Evolutionary conservation across 192 early-diverging fungal species (phyloP).

Genomic region (Coemansia sp.): DNA sequence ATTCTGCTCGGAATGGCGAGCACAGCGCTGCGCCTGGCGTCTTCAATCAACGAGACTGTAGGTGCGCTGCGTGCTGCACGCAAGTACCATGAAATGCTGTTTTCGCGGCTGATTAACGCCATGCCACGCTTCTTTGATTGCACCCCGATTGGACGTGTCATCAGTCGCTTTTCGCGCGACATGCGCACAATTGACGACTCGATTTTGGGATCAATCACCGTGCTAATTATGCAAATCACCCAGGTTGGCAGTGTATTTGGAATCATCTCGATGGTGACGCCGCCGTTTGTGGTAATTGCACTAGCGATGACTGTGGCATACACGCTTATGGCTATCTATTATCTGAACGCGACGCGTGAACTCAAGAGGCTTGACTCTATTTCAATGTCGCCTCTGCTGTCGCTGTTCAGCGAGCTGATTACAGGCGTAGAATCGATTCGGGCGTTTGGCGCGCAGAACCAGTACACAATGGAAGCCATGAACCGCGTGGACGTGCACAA

Average conservation of each 20-base stretch:
- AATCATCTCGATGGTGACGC: slow-evolving; percentile 66
- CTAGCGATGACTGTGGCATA: slow-evolving; percentile 61
- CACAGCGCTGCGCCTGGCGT: slow-evolving; percentile 42
- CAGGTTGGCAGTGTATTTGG: slow-evolving; percentile 60
- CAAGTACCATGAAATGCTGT: slow-evolving; percentile 58
- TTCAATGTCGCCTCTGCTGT: slow-evolving; percentile 71
- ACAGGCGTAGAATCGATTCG: slow-evolving; percentile 78
- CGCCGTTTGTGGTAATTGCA: slow-evolving; percentile 72
- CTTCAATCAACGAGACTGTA: slow-evolving; percentile 21
- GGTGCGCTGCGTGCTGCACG: slow-evolving; percentile 58
- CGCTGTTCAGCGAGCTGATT: slow-evolving; percentile 82
- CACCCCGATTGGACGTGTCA: slow-evolving; percentile 84
- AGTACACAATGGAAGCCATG: slow-evolving; percentile 69
- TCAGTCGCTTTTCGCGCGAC: slow-evolving; percentile 88
- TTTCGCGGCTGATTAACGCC: slow-evolving; percentile 65
- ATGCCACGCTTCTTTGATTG: slow-evolving; percentile 87
- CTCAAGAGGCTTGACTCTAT: slow-evolving; percentile 86
- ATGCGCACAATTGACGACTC: slow-evolving; percentile 79
- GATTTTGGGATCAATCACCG: slow-evolving; percentile 55
- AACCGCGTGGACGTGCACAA: slow-evolving; percentile 74
- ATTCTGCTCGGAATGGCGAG: slow-evolving; percentile 57
- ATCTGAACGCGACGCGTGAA: slow-evolving; percentile 79
- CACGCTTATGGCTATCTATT: slow-evolving; percentile 66
- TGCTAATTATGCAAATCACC: slow-evolving; percentile 57
- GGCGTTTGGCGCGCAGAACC: slow-evolving; percentile 76